Conservation (phyloP, 306 rosid genomes). For the Dalbergia cochinchinensis region DNA sequence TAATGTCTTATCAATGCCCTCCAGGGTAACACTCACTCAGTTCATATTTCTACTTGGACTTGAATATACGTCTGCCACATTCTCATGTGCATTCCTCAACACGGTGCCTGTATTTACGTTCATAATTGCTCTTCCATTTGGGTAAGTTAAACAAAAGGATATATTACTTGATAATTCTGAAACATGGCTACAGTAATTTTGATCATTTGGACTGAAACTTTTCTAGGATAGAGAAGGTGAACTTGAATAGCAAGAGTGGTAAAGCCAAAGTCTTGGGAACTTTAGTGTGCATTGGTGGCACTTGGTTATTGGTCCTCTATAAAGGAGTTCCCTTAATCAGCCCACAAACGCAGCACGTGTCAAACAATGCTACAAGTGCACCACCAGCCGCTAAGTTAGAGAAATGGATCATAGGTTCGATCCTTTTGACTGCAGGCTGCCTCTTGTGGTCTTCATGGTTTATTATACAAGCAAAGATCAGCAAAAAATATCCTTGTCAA, state of each 20-base stretch:
- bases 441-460: slow-evolving; percentile 94
- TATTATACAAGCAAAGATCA: slow-evolving; percentile 76
- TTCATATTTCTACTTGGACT: slow-evolving; percentile 82
- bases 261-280: slow-evolving; percentile 75
- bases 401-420: slow-evolving; percentile 74
- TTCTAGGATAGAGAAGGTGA: slow-evolving; percentile 78
- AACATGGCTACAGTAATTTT: slow-evolving; percentile 20
- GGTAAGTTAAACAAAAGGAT: slow-evolving; percentile 54
- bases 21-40: slow-evolving; percentile 76
- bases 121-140: slow-evolving; percentile 76
- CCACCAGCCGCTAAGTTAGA: slow-evolving; percentile 43
- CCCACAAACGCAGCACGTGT: slow-evolving; percentile 36
- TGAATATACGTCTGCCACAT: slow-evolving; percentile 75
- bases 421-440: slow-evolving; percentile 62
- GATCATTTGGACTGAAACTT: slow-evolving; percentile 23
- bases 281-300: slow-evolving; percentile 68
- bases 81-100: slow-evolving; percentile 91
- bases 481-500: slow-evolving; percentile 72
- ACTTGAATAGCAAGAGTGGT: slow-evolving; percentile 66
- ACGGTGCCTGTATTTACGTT: slow-evolving; percentile 84
- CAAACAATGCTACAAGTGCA: slow-evolving; percentile 8
- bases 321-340: slow-evolving; percentile 68
- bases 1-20: slow-evolving; percentile 30
- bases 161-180: background rate
- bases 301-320: slow-evolving; percentile 67